Conservation (phyloP, 208 protist genomes). For the Crithidia brevicula region DNA sequence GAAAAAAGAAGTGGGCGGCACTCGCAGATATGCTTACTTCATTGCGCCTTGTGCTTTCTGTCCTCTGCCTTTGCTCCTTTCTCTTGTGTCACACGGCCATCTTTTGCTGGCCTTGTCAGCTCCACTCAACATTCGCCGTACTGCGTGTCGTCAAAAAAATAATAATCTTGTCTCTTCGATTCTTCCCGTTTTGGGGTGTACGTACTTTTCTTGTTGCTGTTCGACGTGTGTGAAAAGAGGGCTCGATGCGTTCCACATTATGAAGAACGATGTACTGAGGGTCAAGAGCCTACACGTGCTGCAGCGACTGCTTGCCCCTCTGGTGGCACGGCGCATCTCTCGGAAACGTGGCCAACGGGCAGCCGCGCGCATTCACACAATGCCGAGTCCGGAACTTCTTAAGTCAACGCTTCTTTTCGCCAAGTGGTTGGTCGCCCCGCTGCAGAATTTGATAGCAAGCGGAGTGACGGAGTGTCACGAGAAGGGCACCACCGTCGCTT, state of each 20-base stretch:
- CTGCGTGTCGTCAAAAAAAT: too few species aligned
- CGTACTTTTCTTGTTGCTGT: too few species aligned
- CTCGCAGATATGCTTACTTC: too few species aligned
- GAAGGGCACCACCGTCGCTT: conserved; percentile 45
- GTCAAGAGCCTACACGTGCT: conserved; percentile 29
- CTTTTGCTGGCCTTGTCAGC: too few species aligned
- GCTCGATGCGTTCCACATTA: background rate
- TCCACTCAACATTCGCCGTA: too few species aligned
- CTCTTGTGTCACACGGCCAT: too few species aligned
- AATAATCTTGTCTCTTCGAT: too few species aligned
- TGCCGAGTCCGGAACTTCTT: conserved; percentile 30
- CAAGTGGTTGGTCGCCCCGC: conserved; percentile 40
- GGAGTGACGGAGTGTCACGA: conserved; percentile 34
- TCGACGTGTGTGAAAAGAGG: too few species aligned
- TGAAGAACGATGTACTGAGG: conserved; percentile 15
- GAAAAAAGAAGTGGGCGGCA: too few species aligned
- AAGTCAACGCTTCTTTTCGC: conserved; percentile 35
- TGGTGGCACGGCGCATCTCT: conserved; percentile 18
- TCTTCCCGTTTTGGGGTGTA: too few species aligned
- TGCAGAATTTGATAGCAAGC: conserved; percentile 37
- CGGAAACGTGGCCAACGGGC: background rate
- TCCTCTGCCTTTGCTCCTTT: background rate
- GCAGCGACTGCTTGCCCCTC: conserved; percentile 28
- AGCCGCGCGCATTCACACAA: background rate
- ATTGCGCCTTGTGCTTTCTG: too few species aligned